A percentile compares a stretch with the other conserved stretches of the same genome.
These are phyloP conservation scores for Boletus patriciae DNA, from an alignment of 768 basidiomycete genomes.

Conservation along the genomic window DNA sequence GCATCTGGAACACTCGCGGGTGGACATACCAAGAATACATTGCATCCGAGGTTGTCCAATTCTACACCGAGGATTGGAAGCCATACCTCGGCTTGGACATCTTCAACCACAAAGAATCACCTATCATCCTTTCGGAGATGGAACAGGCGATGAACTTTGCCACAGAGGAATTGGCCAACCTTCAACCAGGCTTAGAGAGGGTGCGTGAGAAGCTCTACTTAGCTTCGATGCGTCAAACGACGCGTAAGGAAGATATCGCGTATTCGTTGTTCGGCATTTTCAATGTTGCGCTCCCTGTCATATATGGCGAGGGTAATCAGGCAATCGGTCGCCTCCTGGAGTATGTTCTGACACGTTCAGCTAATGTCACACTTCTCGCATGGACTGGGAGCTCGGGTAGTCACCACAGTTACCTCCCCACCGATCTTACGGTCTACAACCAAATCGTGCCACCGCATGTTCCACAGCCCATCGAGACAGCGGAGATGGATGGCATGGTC, in stretches of 20 bases:
- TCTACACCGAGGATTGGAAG: too few relatives aligned
- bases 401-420: background rate
- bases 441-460: background rate
- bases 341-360: too few relatives aligned
- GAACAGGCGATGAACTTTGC: too few relatives aligned
- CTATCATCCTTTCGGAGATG: too few relatives aligned
- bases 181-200: background rate
- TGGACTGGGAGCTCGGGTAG: too few relatives aligned
- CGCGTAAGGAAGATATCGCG: conserved; percentile 13
- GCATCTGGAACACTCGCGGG: too few relatives aligned
- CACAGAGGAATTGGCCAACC: background rate
- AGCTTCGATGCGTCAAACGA: conserved; percentile 16
- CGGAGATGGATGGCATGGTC: too few relatives aligned
- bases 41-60: too few relatives aligned
- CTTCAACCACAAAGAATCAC: too few relatives aligned
- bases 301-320: conserved; percentile 14
- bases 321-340: background rate
- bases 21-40: too few relatives aligned
- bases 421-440: background rate
- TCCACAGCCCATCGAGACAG: background rate
- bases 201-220: background rate
- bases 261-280: conserved; percentile 19
- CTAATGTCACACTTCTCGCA: too few relatives aligned
- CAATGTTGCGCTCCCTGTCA: conserved; percentile 5
- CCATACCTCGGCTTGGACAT: too few relatives aligned